These are phyloP conservation scores for Cercospora berteroae DNA, from an alignment of 2,329 filamentous ascomycete species.

Conservation along the genomic window DNA sequence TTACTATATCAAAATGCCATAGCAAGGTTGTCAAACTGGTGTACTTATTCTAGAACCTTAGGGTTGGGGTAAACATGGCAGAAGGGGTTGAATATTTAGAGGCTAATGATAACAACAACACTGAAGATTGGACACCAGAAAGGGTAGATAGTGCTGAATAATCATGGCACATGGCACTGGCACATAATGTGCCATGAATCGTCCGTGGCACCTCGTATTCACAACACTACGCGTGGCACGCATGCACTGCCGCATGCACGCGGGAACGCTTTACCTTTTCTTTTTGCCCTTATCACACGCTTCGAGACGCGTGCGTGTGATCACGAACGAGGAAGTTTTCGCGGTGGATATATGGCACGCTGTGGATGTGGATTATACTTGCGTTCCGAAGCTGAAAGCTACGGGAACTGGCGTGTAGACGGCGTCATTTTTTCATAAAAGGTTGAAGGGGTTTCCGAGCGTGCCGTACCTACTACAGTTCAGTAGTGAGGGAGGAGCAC, in stretches of 20 bases:
- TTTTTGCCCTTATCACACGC: background rate
- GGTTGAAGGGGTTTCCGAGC: background rate
- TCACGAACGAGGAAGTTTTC: background rate
- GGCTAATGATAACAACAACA: too few species aligned
- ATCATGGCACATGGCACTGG: too few species aligned
- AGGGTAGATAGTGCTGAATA: too few species aligned
- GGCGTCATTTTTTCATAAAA: background rate
- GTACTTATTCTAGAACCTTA: too few species aligned
- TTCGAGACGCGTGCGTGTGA: background rate
- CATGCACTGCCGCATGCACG: background rate
- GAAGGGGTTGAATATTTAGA: too few species aligned
- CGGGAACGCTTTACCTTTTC: background rate
- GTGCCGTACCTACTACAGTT: background rate
- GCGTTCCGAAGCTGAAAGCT: background rate
- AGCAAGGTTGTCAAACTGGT: too few species aligned
- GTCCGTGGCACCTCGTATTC: too few species aligned
- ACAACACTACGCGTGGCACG: background rate
- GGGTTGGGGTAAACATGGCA: too few species aligned
- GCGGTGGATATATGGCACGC: background rate
- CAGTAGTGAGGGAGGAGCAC: background rate
- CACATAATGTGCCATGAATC: too few species aligned
- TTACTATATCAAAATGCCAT: too few species aligned
- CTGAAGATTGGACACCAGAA: too few species aligned
- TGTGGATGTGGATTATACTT: background rate
- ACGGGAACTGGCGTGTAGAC: background rate